Evolutionary conservation across 2,329 filamentous ascomycete genomes (phyloP), one percentile per base, ranked within the genome.

Genomic region (Sclerotinia glacialis): DNA sequence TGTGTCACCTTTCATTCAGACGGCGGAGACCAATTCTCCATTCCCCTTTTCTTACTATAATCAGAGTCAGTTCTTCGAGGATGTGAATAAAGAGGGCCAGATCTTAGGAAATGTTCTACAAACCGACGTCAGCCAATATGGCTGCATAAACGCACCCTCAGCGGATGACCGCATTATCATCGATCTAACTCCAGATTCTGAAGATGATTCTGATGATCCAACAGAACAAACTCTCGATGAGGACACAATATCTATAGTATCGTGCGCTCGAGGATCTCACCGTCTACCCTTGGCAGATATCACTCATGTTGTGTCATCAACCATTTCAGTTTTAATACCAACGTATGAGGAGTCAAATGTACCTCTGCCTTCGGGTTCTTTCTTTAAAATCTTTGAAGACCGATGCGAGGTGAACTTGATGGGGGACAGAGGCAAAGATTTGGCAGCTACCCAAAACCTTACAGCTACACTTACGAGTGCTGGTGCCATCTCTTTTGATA

Each of bases 121-220:
- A 5, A 23, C 18, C 0, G 21, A 47, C 12, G 26, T 34, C 2
- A 16, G 12, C 6, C 28, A 5, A 23, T 16, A 8, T 28, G 2
- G 14, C 6, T 11, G 12, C 42, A 34, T 4, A 11, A 14, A n/a
- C 11, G 8, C 42, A 47, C 26, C 34, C n/a, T 16, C 56, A 59
- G 8, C 3, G 21, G 21, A 47, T 59, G 28, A 59, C 3, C 42
- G 42, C 12, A 23, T 34, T 34, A 9, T 54, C 49, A 63, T 63
- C 28, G 60, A 54, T 53, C 49, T 54, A 12, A 46, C 49, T 63
- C 49, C 42, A 31, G 37, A 23, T 31, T 63, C 37, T 5, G 34
- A 63, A 23, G 18, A 42, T 26, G n/a, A 26, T 54, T 28, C 26
- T 21, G 26, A n/a, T 23, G 37, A 14, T 11, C 3, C 7, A 59